Evolutionary conservation across 768 basidiomycete species (phyloP), one percentile per base, ranked within the genome.

Genomic region (Mycena rosella): DNA sequence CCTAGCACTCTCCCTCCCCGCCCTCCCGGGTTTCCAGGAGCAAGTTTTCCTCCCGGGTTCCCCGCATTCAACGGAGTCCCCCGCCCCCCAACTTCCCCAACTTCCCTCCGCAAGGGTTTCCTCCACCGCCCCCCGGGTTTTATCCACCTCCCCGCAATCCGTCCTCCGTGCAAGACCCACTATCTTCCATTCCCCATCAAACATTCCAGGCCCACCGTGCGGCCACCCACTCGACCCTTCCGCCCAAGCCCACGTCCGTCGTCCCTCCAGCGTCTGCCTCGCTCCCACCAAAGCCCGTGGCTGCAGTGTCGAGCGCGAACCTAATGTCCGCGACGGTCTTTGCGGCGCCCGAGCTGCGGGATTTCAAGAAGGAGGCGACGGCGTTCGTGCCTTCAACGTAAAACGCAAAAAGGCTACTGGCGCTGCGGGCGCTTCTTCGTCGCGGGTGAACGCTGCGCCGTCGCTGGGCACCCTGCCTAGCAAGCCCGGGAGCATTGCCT

Each of bases 331-430:
- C 94, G 2, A 92, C 88, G 2, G 90, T 98, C 57, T 91, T 88
- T 24, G 96, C 96, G 3, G 95, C 84, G 49, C 95, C 98, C 5
- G 86, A 95, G 75, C 79, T 99, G 56, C 92, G 97, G 17, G 95
- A 99, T 79, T 84, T 99, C 67, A 95, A 96, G 82, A 96, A 95
- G 78, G 98, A 99, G 77, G 92, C 93, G 11, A 97, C 95, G 0
- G 89, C 93, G 0, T 99, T 99, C 74, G 88, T 98, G 5, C 98
- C 98, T 5, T 77, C 2, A 84, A 92, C 4, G 79, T 97, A 57
- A 95, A 94, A 78, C 88, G 94, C 52, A 96, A 92, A 78, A 91
- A 86, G 66, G 70, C 76, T 13, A 78, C 80, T 40, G 77, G 76
- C 22, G 73, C 77, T 5, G 72, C 79, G 15, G 73, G 72, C 27